phyloP scores from a whole-genome alignment of 1,284 basidiomycete genomes.

The Heterobasidion occidentale region DNA sequence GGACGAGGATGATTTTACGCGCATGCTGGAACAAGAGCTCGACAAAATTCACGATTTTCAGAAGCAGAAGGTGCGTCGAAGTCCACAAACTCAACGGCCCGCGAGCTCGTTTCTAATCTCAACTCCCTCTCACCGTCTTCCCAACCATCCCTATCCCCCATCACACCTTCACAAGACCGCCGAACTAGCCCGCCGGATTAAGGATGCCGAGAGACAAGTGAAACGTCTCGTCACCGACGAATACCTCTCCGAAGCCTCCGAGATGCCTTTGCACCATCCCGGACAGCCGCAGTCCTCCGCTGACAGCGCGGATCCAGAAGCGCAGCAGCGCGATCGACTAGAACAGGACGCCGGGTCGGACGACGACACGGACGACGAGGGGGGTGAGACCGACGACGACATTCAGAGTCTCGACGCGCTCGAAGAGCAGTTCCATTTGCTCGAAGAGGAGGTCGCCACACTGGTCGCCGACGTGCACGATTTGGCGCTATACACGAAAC shows the following conservation, averaged over 20 bases:
- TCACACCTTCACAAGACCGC: slow-evolving; percentile 50
- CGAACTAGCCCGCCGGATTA: slow-evolving; percentile 77
- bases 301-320: slow-evolving; percentile 34
- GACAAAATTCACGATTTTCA: slow-evolving; percentile 98
- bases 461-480: slow-evolving; percentile 99
- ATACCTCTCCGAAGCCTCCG: slow-evolving; percentile 9
- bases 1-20: slow-evolving; percentile 79
- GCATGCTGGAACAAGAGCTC: slow-evolving; percentile 78
- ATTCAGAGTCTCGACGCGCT: slow-evolving; percentile 68
- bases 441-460: slow-evolving; percentile 94
- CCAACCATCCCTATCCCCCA: neutral
- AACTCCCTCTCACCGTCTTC: neutral
- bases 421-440: slow-evolving; percentile 82
- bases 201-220: slow-evolving; percentile 74
- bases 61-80: slow-evolving; percentile 65
- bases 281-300: neutral
- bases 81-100: neutral
- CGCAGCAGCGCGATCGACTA: slow-evolving; percentile 33
- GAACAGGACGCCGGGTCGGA: slow-evolving; percentile 69
- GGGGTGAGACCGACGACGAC: slow-evolving; percentile 51
- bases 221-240: slow-evolving; percentile 68
- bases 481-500: slow-evolving; percentile 89
- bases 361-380: slow-evolving; percentile 41
- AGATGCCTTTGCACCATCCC: slow-evolving; percentile 1
- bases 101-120: neutral